phyloP scores from a whole-genome alignment of 768 basidiomycete species.

The Calocera cornea region DNA sequence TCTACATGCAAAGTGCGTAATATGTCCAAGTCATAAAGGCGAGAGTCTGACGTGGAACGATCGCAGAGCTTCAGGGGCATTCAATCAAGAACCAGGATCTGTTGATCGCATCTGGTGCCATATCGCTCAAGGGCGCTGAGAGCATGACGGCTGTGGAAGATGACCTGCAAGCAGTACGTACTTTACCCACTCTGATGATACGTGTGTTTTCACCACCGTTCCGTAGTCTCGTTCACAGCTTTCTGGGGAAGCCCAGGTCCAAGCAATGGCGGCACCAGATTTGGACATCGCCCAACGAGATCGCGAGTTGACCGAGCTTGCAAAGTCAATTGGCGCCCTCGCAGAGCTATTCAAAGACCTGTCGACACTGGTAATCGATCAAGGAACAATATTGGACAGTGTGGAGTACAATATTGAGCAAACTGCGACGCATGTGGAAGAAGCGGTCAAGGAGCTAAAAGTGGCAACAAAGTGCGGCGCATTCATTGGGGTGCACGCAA shows the following conservation, averaged over 20 bases:
- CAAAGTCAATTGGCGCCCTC: conserved; percentile 76
- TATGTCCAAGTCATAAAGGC: conserved; percentile 4
- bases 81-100: conserved; percentile 95
- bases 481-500: background rate
- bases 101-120: conserved; percentile 64
- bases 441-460: conserved; percentile 73
- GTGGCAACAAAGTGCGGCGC: conserved; percentile 58
- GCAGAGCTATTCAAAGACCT: conserved; percentile 96
- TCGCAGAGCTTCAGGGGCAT: conserved; percentile 83
- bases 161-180: conserved; percentile 72
- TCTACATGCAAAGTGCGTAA: conserved; percentile 91
- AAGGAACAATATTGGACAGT: conserved; percentile 91
- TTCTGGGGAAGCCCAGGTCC: background rate
- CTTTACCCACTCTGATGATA: background rate
- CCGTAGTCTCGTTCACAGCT: background rate
- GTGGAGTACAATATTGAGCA: conserved; percentile 96
- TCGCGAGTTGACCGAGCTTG: conserved; percentile 76
- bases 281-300: conserved; percentile 36
- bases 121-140: conserved; percentile 70
- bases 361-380: conserved; percentile 85
- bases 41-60: conserved; percentile 11
- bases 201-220: background rate
- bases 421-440: conserved; percentile 64
- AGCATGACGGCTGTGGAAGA: conserved; percentile 77
- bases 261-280: conserved; percentile 29